A percentile compares a stretch with the other conserved stretches of the same genome.
phyloP scores from a whole-genome alignment of 345 rosid genomes.

The Ceriops tagal region DNA sequence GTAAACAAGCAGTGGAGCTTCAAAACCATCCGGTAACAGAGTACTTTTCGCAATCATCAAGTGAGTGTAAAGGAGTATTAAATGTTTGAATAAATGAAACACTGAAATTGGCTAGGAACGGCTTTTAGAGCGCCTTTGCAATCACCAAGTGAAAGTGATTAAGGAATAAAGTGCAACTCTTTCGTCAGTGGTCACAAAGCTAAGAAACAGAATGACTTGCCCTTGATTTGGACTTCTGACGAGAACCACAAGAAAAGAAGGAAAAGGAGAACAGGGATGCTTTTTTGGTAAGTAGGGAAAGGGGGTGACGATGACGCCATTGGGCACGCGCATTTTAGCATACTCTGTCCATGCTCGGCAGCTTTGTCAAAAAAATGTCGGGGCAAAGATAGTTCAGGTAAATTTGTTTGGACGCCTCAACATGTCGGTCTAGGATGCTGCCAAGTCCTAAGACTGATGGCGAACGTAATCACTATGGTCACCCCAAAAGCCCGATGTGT shows the following conservation, averaged over 20 bases:
- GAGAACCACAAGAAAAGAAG: no score
- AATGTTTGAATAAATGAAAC: neutral
- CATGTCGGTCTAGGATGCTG: slow-evolving; percentile 42
- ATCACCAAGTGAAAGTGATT: slow-evolving; percentile 29
- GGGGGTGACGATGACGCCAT: slow-evolving; percentile 38
- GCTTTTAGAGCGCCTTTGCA: slow-evolving; percentile 7
- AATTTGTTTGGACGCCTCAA: slow-evolving; percentile 27
- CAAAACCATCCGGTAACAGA: no score
- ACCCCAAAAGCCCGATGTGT: neutral
- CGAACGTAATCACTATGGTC: slow-evolving; percentile 15
- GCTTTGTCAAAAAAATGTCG: slow-evolving; percentile 30
- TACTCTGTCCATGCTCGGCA: slow-evolving; percentile 6
- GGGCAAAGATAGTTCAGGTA: slow-evolving; percentile 11
- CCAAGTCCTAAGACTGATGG: slow-evolving; percentile 27
- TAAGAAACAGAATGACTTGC: slow-evolving; percentile 5
- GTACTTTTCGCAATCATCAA: neutral
- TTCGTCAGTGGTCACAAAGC: slow-evolving; percentile 38
- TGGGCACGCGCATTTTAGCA: slow-evolving; percentile 53
- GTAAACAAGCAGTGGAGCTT: no score
- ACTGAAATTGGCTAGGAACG: neutral
- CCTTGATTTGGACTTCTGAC: no score
- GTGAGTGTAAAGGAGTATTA: neutral
- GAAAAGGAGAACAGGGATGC: neutral
- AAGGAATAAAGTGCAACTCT: slow-evolving; percentile 50
- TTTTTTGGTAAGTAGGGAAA: neutral